Evolutionary conservation across 148 eudicot genomes (phyloP).

Genomic region (Rhododendron mucronatum): DNA sequence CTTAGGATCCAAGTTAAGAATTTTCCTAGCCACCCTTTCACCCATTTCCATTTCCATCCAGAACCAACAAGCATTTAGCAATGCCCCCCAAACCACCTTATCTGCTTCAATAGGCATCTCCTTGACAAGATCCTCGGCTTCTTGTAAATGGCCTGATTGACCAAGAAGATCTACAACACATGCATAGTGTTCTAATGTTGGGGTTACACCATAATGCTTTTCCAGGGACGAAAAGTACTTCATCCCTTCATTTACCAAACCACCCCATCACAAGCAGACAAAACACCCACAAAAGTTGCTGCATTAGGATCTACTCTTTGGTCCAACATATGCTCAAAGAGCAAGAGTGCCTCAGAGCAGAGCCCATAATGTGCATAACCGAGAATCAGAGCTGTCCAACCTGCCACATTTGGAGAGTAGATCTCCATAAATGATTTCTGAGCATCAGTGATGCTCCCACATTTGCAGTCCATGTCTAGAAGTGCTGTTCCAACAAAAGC

Average conservation of each 20-base stretch:
- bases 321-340: slow-evolving; percentile 29
- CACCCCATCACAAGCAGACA: slow-evolving; percentile 34
- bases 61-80: slow-evolving; percentile 40
- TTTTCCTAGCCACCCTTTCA: slow-evolving; percentile 31
- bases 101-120: slow-evolving; percentile 39
- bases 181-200: slow-evolving; percentile 37
- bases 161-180: slow-evolving; percentile 52
- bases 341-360: slow-evolving; percentile 23
- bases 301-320: slow-evolving; percentile 30
- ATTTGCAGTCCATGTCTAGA: slow-evolving; percentile 43
- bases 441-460: slow-evolving; percentile 39
- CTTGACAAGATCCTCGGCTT: slow-evolving; percentile 43
- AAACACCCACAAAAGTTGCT: slow-evolving; percentile 34
- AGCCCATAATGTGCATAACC: slow-evolving; percentile 35
- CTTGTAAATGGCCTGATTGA: slow-evolving; percentile 31
- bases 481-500: slow-evolving; percentile 45
- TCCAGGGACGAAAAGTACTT: slow-evolving; percentile 22
- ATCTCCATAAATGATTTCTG: slow-evolving; percentile 22
- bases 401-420: slow-evolving; percentile 36
- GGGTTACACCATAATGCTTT: slow-evolving; percentile 22
- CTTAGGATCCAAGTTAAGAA: slow-evolving; percentile 25
- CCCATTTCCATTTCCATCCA: slow-evolving; percentile 47
- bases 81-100: slow-evolving; percentile 19
- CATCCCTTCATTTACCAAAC: slow-evolving; percentile 33
- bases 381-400: slow-evolving; percentile 40